phyloP scores from a whole-genome alignment of 495 filamentous ascomycete genomes.

The Neurospora hispaniola region DNA sequence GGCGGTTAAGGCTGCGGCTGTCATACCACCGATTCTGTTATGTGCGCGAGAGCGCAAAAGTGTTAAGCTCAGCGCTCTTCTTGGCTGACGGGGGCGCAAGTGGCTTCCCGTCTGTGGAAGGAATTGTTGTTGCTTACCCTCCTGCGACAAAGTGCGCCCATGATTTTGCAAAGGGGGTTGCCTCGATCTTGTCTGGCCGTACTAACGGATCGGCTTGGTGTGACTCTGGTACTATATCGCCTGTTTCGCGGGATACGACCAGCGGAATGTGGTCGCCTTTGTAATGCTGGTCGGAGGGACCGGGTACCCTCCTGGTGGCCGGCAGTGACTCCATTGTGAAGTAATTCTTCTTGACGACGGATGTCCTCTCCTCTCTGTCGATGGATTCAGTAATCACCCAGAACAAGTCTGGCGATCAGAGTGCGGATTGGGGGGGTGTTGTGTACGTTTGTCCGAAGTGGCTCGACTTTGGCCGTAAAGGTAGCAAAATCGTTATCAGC shows the following conservation, averaged over 20 bases:
- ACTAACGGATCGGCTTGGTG: conserved; percentile 24
- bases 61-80: background rate
- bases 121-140: conserved; percentile 45
- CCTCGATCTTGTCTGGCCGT: conserved; percentile 18
- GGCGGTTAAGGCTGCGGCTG: conserved; percentile 71
- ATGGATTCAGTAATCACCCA: background rate
- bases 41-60: background rate
- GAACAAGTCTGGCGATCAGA: background rate
- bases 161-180: conserved; percentile 55
- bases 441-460: too few species aligned
- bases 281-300: conserved; percentile 9
- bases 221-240: conserved; percentile 41
- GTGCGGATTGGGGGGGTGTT: background rate
- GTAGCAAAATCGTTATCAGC: too few species aligned
- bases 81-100: conserved; percentile 1
- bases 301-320: conserved; percentile 12
- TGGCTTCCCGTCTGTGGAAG: background rate
- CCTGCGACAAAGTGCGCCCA: conserved; percentile 86
- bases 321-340: conserved; percentile 16
- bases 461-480: too few species aligned
- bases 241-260: conserved; percentile 52
- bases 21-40: conserved; percentile 73
- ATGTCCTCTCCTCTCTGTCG: background rate
- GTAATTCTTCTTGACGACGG: background rate
- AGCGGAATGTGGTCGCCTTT: conserved; percentile 20